phyloP scores from a whole-genome alignment of 208 protist genomes.

The Naegleria lovaniensis region DNA sequence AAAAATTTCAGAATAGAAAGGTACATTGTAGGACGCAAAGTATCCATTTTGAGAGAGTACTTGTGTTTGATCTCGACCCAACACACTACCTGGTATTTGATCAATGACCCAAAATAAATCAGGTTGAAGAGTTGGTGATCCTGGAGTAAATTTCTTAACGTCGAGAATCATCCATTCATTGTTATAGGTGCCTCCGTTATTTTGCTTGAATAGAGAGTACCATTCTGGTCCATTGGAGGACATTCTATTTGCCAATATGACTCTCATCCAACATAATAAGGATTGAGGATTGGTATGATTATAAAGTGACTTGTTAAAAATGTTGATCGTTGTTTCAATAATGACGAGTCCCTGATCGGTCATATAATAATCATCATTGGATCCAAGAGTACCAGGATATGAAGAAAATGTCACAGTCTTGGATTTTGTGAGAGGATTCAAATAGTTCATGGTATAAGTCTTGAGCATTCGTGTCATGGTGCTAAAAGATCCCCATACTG shows the following conservation, averaged over 20 bases:
- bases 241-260: slow-evolving; percentile 59
- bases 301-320: slow-evolving; percentile 49
- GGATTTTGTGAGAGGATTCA: background rate
- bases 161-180: slow-evolving; percentile 79
- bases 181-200: slow-evolving; percentile 83
- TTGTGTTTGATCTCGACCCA: slow-evolving; percentile 54
- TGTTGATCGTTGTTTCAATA: slow-evolving; percentile 59
- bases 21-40: slow-evolving; percentile 67
- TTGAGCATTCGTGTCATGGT: slow-evolving; percentile 24
- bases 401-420: slow-evolving; percentile 55
- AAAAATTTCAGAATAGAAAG: background rate
- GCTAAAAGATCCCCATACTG: slow-evolving; percentile 43
- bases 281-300: slow-evolving; percentile 45
- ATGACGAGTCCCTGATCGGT: slow-evolving; percentile 55
- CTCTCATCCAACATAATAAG: slow-evolving; percentile 57
- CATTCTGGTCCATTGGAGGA: slow-evolving; percentile 53
- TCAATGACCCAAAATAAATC: slow-evolving; percentile 54
- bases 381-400: slow-evolving; percentile 62
- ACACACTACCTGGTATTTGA: slow-evolving; percentile 61
- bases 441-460: background rate
- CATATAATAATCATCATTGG: slow-evolving; percentile 80
- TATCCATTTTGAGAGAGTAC: slow-evolving; percentile 42
- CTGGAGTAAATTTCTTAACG: slow-evolving; percentile 51
- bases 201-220: slow-evolving; percentile 50
- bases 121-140: background rate